These are phyloP conservation scores for Graphilbum ipis-grandicollis DNA, from an alignment of 2,329 filamentous ascomycete genomes.

Conservation along the genomic window DNA sequence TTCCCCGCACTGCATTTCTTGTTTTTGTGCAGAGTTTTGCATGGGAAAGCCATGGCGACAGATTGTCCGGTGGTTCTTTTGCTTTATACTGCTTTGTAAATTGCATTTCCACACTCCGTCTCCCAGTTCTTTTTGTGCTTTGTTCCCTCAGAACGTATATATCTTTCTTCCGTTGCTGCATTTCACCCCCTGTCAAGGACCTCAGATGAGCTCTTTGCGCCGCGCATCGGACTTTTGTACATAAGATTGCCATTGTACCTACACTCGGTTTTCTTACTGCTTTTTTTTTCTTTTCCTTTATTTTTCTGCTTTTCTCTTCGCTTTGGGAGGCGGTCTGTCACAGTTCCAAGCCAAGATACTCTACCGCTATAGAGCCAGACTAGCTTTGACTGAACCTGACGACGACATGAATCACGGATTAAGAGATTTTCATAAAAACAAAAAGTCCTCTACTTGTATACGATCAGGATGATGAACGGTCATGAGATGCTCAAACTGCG, in stretches of 20 bases:
- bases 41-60: too few relatives aligned
- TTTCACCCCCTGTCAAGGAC: too few relatives aligned
- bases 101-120: not conserved
- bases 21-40: not conserved
- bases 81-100: not conserved
- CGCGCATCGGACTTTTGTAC: not conserved
- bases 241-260: not conserved
- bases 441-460: too few relatives aligned
- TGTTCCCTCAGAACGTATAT: too few relatives aligned
- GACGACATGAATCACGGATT: not conserved
- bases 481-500: too few relatives aligned
- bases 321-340: not conserved
- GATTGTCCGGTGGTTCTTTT: not conserved
- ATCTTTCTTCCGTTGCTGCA: too few relatives aligned
- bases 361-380: not conserved
- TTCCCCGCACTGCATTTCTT: too few relatives aligned
- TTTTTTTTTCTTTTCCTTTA: constrained; percentile 3
- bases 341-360: not conserved
- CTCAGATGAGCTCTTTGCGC: not conserved
- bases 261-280: not conserved
- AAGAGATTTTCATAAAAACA: too few relatives aligned
- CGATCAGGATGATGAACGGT: too few relatives aligned
- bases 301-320: constrained; percentile 3
- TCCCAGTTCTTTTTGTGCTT: not conserved
- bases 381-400: not conserved